phyloP scores from a whole-genome alignment of 805 yeast genomes.

The Kuraishia borneana region DNA sequence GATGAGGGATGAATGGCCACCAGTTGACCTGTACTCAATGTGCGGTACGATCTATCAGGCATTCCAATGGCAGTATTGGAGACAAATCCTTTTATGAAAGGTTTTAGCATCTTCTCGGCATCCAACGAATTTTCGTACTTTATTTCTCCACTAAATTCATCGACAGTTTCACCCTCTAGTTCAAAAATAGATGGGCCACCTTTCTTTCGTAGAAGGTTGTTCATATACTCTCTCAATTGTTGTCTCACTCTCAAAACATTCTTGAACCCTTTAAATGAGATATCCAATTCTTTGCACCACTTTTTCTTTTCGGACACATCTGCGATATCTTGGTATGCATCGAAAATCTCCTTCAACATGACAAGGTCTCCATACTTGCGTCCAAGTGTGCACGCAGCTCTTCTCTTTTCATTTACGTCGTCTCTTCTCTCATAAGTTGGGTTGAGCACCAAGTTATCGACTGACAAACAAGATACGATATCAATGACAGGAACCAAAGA shows the following conservation, averaged over 20 bases:
- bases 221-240: conserved; percentile 67
- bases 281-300: conserved; percentile 76
- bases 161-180: conserved; percentile 17
- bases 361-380: conserved; percentile 70
- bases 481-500: conserved; percentile 63
- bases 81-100: conserved; percentile 78
- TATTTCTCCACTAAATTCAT: conserved; percentile 5
- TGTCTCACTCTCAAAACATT: conserved; percentile 66
- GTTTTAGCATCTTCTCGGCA: conserved; percentile 50
- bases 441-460: conserved; percentile 74
- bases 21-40: conserved; percentile 74
- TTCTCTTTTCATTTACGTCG: conserved; percentile 67
- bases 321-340: conserved; percentile 34
- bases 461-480: conserved; percentile 86
- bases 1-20: conserved; percentile 89
- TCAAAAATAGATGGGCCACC: conserved; percentile 16
- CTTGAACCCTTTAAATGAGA: conserved; percentile 70
- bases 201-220: conserved; percentile 25
- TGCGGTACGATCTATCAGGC: conserved; percentile 89
- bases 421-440: conserved; percentile 77
- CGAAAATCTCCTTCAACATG: conserved; percentile 69
- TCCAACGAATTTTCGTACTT: conserved; percentile 25
- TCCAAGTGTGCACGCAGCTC: conserved; percentile 63
- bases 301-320: conserved; percentile 45
- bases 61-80: conserved; percentile 86